phyloP scores from a whole-genome alignment of 331 rosid species.

The Acacia pycnantha region DNA sequence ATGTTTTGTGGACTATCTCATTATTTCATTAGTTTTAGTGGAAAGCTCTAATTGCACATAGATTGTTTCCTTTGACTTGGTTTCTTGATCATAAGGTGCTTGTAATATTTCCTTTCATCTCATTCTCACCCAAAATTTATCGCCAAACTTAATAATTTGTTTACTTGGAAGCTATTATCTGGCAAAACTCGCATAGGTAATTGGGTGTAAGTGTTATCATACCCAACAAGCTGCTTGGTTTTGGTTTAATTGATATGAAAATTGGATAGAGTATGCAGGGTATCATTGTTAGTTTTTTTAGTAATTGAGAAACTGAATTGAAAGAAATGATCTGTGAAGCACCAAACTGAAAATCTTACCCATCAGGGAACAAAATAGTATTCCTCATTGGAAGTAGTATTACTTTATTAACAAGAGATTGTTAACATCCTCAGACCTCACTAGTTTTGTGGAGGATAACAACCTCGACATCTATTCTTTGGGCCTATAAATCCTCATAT shows the following conservation, averaged over 20 bases:
- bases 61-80: neutral
- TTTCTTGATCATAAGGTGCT: neutral
- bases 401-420: neutral
- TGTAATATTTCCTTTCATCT: neutral
- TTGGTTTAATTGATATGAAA: neutral
- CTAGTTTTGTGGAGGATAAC: neutral
- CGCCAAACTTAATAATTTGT: neutral
- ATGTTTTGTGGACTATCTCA: too few species aligned
- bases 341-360: neutral
- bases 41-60: neutral
- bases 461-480: too few species aligned
- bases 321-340: neutral
- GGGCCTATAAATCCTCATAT: neutral
- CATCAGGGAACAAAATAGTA: neutral
- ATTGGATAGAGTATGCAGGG: neutral
- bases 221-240: neutral
- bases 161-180: neutral
- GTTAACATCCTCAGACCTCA: neutral
- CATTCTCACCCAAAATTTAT: neutral
- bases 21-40: too few species aligned
- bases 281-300: neutral
- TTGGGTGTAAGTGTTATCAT: neutral
- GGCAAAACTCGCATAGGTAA: neutral
- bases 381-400: neutral
- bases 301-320: neutral